A percentile compares a stretch with the other conserved stretches of the same genome.
Conservation (phyloP, 257 asterid genomes). For the Capsicum rhomboideum region DNA sequence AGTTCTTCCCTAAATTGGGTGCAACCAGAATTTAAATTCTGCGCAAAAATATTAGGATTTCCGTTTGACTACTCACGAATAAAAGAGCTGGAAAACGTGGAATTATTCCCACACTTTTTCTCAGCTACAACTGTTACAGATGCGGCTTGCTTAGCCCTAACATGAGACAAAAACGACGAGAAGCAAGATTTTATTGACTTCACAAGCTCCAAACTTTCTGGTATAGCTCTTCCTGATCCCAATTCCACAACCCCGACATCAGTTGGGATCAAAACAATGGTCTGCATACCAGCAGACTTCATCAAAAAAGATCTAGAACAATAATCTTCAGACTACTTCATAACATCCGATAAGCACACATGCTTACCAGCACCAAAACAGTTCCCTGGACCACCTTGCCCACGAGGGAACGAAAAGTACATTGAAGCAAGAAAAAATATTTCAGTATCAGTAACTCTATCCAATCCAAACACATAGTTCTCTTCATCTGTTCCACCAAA, state of each 20-base stretch:
- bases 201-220: conserved; percentile 51
- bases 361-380: conserved; percentile 55
- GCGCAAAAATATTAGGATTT: conserved; percentile 61
- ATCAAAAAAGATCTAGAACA: conserved; percentile 76
- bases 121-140: conserved; percentile 18
- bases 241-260: conserved; percentile 80
- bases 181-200: conserved; percentile 46
- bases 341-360: conserved; percentile 52
- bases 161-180: conserved; percentile 34
- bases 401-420: conserved; percentile 77
- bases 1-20: conserved; percentile 31
- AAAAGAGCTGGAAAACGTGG: conserved; percentile 3
- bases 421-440: conserved; percentile 91
- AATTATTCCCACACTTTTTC: conserved; percentile 17
- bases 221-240: conserved; percentile 68
- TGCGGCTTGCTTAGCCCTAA: conserved; percentile 35
- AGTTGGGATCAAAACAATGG: conserved; percentile 77
- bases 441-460: conserved; percentile 81
- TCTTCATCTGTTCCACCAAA: conserved; percentile 84
- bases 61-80: conserved; percentile 23
- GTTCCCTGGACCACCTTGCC: conserved; percentile 79
- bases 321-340: conserved; percentile 38
- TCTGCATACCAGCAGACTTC: conserved; percentile 72
- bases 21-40: conserved; percentile 36
- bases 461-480: conserved; percentile 70